phyloP scores from a whole-genome alignment of 2,329 filamentous ascomycete genomes.

The Cadophora gregata region DNA sequence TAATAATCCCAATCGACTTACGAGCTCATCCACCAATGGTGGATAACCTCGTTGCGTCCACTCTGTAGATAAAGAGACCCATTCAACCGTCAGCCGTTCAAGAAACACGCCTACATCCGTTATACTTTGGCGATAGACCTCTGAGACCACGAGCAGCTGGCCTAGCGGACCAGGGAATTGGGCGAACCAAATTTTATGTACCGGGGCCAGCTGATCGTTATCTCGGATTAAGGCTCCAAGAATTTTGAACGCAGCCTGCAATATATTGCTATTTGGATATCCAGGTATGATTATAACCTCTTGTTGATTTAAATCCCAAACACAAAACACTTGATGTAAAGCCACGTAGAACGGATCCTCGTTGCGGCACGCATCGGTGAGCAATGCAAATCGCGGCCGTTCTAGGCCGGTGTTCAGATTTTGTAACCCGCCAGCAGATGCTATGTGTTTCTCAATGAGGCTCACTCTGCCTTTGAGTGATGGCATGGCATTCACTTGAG shows the following conservation, averaged over 20 bases:
- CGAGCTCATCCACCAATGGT: conserved; percentile 62
- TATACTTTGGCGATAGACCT: conserved; percentile 43
- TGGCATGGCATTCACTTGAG: conserved; percentile 29
- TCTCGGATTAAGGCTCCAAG: conserved; percentile 52
- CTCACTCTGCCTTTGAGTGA: conserved; percentile 34
- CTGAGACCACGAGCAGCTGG: conserved; percentile 40
- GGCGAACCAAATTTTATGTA: conserved; percentile 52
- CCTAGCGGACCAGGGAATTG: conserved; percentile 52
- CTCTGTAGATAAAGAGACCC: conserved; percentile 47
- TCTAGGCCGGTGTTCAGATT: conserved; percentile 48
- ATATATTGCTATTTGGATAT: conserved; percentile 34
- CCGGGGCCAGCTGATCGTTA: conserved; percentile 50
- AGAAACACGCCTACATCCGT: conserved; percentile 52
- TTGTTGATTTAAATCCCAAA: conserved; percentile 49
- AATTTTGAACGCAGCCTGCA: conserved; percentile 44
- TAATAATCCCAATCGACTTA: conserved; percentile 51
- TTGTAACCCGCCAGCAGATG: conserved; percentile 31
- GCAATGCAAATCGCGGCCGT: conserved; percentile 56
- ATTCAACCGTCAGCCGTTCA: conserved; percentile 50
- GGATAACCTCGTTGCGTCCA: conserved; percentile 53
- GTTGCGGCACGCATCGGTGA: conserved; percentile 60
- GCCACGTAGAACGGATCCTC: conserved; percentile 68
- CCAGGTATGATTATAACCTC: conserved; percentile 45
- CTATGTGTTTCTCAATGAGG: conserved; percentile 39
- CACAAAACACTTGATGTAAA: conserved; percentile 69